A percentile compares a stretch with the other conserved stretches of the same genome.
phyloP scores from a whole-genome alignment of 345 rosid genomes.

The Brassica cretica region DNA sequence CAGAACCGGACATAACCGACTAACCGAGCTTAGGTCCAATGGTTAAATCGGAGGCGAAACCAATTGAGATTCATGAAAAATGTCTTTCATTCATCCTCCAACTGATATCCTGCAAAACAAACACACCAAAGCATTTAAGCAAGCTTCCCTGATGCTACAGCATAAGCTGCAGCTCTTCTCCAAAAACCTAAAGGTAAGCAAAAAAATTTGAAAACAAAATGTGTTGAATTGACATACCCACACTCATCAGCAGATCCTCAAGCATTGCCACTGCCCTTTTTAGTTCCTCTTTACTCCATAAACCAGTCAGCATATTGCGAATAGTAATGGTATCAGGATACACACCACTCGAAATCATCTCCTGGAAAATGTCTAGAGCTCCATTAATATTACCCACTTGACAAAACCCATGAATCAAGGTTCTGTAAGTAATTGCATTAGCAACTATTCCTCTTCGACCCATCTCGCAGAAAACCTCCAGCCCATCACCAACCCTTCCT shows the following conservation, averaged over 20 bases:
- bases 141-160: too few species aligned
- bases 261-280: not conserved
- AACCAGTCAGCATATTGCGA: not conserved
- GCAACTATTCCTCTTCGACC: not conserved
- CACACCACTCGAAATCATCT: not conserved
- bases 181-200: too few species aligned
- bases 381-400: not conserved
- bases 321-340: not conserved
- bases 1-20: conserved; percentile 84
- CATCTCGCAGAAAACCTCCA: not conserved
- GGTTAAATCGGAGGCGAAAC: too few species aligned
- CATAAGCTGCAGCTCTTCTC: too few species aligned
- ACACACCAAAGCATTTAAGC: too few species aligned
- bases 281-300: not conserved
- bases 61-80: too few species aligned
- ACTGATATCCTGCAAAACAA: too few species aligned
- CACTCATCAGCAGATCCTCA: not conserved
- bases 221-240: not conserved
- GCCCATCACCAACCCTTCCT: not conserved
- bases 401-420: not conserved
- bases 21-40: too few species aligned
- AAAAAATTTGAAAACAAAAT: too few species aligned
- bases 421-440: not conserved
- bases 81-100: too few species aligned
- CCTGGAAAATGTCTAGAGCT: not conserved